Conservation (phyloP, 495 filamentous ascomycete species). For the Jackrogersella multiformis region DNA sequence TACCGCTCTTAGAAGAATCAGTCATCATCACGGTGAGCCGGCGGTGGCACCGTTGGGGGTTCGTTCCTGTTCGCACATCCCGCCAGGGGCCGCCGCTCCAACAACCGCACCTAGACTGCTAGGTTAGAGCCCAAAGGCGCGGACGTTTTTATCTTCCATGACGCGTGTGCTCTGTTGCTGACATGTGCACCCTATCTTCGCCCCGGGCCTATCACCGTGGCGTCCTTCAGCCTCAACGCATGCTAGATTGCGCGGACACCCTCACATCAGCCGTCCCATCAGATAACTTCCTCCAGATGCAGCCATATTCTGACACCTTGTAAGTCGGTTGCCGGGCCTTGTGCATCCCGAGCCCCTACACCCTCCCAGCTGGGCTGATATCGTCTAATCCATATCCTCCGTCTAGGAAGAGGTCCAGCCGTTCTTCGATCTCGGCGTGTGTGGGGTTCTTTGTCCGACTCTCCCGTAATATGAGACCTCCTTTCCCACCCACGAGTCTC, state of each 20-base stretch:
- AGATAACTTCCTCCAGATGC: neutral
- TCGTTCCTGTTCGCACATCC: neutral
- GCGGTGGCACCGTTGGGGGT: neutral
- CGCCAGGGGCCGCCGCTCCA: neutral
- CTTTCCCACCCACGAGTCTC: neutral
- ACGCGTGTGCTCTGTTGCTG: neutral
- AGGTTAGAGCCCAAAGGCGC: no score
- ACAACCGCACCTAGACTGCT: neutral
- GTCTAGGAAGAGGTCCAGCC: no score
- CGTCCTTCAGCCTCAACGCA: neutral
- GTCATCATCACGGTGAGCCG: neutral
- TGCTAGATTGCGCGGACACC: slow-evolving; percentile 8
- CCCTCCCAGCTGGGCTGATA: no score
- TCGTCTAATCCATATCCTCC: no score
- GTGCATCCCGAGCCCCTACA: slow-evolving; percentile 4
- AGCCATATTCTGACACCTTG: neutral
- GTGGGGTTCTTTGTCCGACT: neutral
- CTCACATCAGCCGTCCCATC: neutral
- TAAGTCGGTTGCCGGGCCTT: slow-evolving; percentile 9
- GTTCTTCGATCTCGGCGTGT: no score
- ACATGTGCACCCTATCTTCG: slow-evolving; percentile 10
- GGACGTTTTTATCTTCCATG: neutral
- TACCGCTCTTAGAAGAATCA: neutral
- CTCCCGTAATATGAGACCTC: neutral
- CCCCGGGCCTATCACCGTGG: neutral